Evolutionary conservation across 257 asterid species (phyloP).

Genomic region (Lycium ferocissimum): DNA sequence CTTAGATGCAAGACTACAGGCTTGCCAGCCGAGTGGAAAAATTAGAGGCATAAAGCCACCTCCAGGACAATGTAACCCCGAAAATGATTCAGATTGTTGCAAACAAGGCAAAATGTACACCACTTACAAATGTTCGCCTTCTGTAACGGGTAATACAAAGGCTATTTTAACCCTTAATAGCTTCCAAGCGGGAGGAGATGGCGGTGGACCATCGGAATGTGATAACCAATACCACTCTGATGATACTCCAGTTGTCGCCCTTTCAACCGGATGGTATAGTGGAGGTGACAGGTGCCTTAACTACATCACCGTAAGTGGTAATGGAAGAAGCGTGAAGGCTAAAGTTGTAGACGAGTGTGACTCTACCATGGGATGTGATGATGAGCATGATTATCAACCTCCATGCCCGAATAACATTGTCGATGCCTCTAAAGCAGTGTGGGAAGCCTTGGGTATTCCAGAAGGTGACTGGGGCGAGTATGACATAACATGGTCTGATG

Average conservation of each 20-base stretch:
- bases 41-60: slow-evolving; percentile 47
- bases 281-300: slow-evolving; percentile 43
- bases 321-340: slow-evolving; percentile 45
- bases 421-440: slow-evolving; percentile 53
- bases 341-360: slow-evolving; percentile 56
- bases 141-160: slow-evolving; percentile 36
- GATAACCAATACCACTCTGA: slow-evolving; percentile 50
- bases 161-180: slow-evolving; percentile 52
- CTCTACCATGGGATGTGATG: slow-evolving; percentile 55
- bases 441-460: slow-evolving; percentile 51
- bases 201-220: slow-evolving; percentile 53
- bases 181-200: slow-evolving; percentile 53
- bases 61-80: slow-evolving; percentile 51
- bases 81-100: slow-evolving; percentile 51
- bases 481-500: slow-evolving; percentile 55
- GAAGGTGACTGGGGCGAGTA: slow-evolving; percentile 44
- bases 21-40: slow-evolving; percentile 52
- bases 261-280: slow-evolving; percentile 55
- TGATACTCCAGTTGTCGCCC: slow-evolving; percentile 43
- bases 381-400: slow-evolving; percentile 54
- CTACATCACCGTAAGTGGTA: slow-evolving; percentile 37
- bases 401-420: slow-evolving; percentile 58
- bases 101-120: slow-evolving; percentile 41
- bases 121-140: slow-evolving; percentile 53
- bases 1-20: not conserved